Evolutionary conservation across 805 yeast genomes (phyloP).

Genomic region (Saccharomycopsis vini): DNA sequence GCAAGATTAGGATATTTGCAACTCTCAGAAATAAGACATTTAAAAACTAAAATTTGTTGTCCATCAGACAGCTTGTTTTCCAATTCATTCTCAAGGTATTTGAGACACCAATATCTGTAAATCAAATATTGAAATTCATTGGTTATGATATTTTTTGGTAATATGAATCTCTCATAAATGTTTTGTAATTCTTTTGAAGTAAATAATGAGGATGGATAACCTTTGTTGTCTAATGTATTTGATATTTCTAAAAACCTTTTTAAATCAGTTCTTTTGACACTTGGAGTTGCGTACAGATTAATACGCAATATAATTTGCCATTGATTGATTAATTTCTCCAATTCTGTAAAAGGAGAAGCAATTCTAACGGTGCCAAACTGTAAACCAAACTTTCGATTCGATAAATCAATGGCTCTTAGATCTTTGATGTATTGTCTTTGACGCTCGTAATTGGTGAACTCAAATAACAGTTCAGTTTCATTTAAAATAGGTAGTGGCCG

Average conservation of each 20-base stretch:
- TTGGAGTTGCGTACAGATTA: background rate
- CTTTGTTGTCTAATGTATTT: background rate
- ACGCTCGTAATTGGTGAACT: too few species aligned
- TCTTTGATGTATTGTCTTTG: too few species aligned
- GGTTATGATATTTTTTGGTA: conserved; percentile 2
- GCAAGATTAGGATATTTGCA: conserved; percentile 10
- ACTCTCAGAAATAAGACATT: conserved; percentile 14
- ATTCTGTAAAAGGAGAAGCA: conserved; percentile 22
- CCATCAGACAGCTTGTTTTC: background rate
- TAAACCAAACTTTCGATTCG: conserved; percentile 23
- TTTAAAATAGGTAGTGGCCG: too few species aligned
- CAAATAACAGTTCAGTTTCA: too few species aligned
- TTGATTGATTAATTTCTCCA: conserved; percentile 29
- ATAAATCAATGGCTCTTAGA: too few species aligned
- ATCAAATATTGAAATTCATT: conserved; percentile 3
- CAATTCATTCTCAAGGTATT: conserved; percentile 10
- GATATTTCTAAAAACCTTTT: background rate
- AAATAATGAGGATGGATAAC: background rate
- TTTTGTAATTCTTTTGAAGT: background rate
- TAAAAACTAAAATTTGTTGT: conserved; percentile 4
- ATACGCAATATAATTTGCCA: conserved; percentile 27
- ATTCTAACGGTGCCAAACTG: conserved; percentile 27
- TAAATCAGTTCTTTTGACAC: background rate
- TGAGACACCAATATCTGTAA: conserved; percentile 10
- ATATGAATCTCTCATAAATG: conserved; percentile 10